Evolutionary conservation across 768 basidiomycete genomes (phyloP).

Genomic region (Amanita molliuscula): DNA sequence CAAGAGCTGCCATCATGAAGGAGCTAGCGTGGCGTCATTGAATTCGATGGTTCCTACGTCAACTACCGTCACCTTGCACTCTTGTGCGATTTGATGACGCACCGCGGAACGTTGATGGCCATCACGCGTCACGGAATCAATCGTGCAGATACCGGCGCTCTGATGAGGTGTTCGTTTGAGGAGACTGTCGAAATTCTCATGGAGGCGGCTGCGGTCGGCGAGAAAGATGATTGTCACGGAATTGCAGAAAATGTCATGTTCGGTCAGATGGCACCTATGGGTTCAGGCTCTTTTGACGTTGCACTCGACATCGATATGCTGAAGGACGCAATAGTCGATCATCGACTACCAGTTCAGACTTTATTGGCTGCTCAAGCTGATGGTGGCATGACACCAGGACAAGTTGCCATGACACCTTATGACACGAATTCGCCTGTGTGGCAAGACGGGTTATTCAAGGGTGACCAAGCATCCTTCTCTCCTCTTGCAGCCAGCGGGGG

Average conservation of each 20-base stretch:
- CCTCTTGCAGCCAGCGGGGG: constrained; percentile 81
- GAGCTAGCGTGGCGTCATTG: constrained; percentile 93
- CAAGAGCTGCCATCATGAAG: constrained; percentile 87
- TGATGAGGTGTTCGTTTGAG: constrained; percentile 99
- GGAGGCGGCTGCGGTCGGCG: constrained; percentile 97
- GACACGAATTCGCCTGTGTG: constrained; percentile 85
- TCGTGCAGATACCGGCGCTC: constrained; percentile 94
- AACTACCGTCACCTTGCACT: constrained; percentile 96
- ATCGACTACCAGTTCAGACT: constrained; percentile 78
- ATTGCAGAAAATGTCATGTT: constrained; percentile 99
- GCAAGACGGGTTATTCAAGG: constrained; percentile 68
- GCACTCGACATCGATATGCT: constrained; percentile 96
- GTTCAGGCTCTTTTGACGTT: constrained; percentile 93
- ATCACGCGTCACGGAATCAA: constrained; percentile 99
- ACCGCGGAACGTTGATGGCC: constrained; percentile 89
- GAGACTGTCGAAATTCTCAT: constrained; percentile 99
- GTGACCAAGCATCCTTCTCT: constrained; percentile 89
- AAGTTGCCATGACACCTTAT: constrained; percentile 94
- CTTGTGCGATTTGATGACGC: constrained; percentile 98
- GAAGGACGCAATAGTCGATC: constrained; percentile 96
- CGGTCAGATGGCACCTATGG: constrained; percentile 99
- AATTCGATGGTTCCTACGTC: constrained; percentile 99
- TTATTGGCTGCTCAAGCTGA: constrained; percentile 73
- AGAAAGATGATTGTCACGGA: constrained; percentile 96
- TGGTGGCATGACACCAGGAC: constrained; percentile 85